Base-by-base conservation (phyloP, 2,329 filamentous ascomycete species). In the Capronia coronata region DNA sequence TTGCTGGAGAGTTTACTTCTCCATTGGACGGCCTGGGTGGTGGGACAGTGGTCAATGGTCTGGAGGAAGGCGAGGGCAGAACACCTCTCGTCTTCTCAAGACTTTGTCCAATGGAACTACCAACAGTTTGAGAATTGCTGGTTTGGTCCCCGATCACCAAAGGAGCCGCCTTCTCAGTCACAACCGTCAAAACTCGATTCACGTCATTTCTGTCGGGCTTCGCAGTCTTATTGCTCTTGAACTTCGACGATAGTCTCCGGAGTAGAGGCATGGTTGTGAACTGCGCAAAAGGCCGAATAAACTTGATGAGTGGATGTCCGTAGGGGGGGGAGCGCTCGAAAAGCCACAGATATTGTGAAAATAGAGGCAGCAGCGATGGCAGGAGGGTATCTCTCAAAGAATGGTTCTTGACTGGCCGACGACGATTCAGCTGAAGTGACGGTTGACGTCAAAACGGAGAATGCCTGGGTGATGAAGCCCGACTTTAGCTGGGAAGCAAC, bases 1-100 rank as follows among this genome's bases (percentile, higher is more conserved):
- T 69, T 42, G 67, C 66, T 40, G 51, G 54, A 23, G 59, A 61
- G 2, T 63, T 63, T 18, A 62, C 56, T 16, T 63, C 61, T 8
- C 51, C 39, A 30, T 25, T 3, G 6, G n/a, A 30, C 19, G 35
- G 35, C 6, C 41, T 48, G 27, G 38, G 39, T 16, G 48, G 37
- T 9, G 45, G 22, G n/a, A 37, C 34, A 22, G 34, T 32, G 19
- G 14, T 25, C 9, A 41, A 10, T 13, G 40, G 18, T 29, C 34
- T 43, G 37, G 48, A 48, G 5, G 51, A 41, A 9, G 50, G 43
- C 2, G 16, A 30, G 29, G 43, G 30, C 30, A 19, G 43, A 22
- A 56, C 43, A 34, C 51, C 39, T 38, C 42, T 54, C 10, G 50
- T 54, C 29, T 54, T 49, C 23, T 43, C 34, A n/a, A 56, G 43